Percentiles rank a stretch among this genome's conserved stretches.
phyloP scores from a whole-genome alignment of 495 filamentous ascomycete species.

The Penicillium arizonense region DNA sequence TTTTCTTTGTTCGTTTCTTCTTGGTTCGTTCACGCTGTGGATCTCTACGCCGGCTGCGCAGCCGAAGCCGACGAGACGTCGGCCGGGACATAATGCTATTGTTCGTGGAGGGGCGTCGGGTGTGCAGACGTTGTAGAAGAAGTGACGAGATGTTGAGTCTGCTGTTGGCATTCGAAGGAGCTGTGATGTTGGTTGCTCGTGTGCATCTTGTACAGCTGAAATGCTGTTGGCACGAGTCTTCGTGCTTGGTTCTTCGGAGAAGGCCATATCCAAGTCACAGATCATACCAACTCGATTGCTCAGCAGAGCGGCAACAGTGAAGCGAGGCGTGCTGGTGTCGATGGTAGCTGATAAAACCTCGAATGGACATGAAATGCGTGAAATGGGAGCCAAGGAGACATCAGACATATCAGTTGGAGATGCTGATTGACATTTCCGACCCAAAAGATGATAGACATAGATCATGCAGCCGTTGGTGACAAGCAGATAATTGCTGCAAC shows the following conservation, averaged over 20 bases:
- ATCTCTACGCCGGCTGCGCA: slow-evolving; percentile 66
- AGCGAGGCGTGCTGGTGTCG: slow-evolving; percentile 56
- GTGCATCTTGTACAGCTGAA: no score
- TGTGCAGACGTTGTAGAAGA: slow-evolving; percentile 60
- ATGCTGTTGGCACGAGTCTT: no score
- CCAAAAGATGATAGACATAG: slow-evolving; percentile 56
- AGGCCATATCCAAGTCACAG: slow-evolving; percentile 46
- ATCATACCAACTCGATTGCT: slow-evolving; percentile 63
- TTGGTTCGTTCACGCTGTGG: slow-evolving; percentile 67
- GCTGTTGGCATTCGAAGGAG: slow-evolving; percentile 21
- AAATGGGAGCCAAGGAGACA: slow-evolving; percentile 41
- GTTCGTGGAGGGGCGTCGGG: slow-evolving; percentile 64
- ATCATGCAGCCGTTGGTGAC: slow-evolving; percentile 57
- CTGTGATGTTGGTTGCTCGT: neutral
- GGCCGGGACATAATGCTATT: slow-evolving; percentile 67
- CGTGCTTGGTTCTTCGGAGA: neutral
- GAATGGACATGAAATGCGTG: slow-evolving; percentile 57
- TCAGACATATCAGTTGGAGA: slow-evolving; percentile 14
- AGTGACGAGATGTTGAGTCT: slow-evolving; percentile 26
- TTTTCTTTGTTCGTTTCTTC: slow-evolving; percentile 55
- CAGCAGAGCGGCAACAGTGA: slow-evolving; percentile 61
- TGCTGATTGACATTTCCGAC: slow-evolving; percentile 17
- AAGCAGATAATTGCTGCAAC: slow-evolving; percentile 59
- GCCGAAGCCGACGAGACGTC: slow-evolving; percentile 70
- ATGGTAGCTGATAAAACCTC: slow-evolving; percentile 62